phyloP scores from a whole-genome alignment of 1,139 yeast species.

The Magnusiomyces tetraspermus region DNA sequence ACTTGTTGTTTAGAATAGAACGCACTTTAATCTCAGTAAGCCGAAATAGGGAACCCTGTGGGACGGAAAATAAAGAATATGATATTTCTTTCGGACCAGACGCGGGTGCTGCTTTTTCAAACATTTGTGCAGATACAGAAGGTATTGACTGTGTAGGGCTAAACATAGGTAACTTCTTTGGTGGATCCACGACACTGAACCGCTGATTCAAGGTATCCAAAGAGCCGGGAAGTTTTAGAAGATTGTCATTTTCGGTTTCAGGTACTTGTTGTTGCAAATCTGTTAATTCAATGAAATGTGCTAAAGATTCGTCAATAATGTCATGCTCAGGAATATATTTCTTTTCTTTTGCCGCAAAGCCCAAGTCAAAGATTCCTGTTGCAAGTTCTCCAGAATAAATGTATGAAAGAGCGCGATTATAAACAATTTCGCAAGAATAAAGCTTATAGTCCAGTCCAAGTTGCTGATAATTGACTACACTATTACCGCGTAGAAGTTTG shows the following conservation, averaged over 20 bases:
- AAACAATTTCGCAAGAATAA: conserved; percentile 22
- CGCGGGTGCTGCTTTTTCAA: not conserved
- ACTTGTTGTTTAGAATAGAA: conserved; percentile 10
- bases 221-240: conserved; percentile 7
- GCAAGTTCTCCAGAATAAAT: conserved; percentile 18
- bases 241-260: conserved; percentile 1
- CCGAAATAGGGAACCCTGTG: conserved; percentile 13
- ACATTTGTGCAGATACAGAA: not conserved
- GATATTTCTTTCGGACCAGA: conserved; percentile 8
- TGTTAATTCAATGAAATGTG: conserved; percentile 12
- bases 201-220: conserved; percentile 9
- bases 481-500: conserved; percentile 20
- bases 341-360: conserved; percentile 19
- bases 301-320: conserved; percentile 22
- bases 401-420: conserved; percentile 20
- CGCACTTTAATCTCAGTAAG: conserved; percentile 13
- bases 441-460: conserved; percentile 20
- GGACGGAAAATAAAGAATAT: conserved; percentile 12
- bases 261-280: conserved; percentile 1
- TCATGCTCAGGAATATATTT: conserved; percentile 18
- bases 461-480: conserved; percentile 21
- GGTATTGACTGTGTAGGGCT: not conserved
- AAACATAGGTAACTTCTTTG: not conserved
- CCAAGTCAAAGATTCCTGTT: conserved; percentile 19
- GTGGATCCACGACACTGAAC: conserved; percentile 13